Evolutionary conservation across 192 early-diverging fungal species (phyloP).

Genomic region (Gryganskiella cystojenkinii): DNA sequence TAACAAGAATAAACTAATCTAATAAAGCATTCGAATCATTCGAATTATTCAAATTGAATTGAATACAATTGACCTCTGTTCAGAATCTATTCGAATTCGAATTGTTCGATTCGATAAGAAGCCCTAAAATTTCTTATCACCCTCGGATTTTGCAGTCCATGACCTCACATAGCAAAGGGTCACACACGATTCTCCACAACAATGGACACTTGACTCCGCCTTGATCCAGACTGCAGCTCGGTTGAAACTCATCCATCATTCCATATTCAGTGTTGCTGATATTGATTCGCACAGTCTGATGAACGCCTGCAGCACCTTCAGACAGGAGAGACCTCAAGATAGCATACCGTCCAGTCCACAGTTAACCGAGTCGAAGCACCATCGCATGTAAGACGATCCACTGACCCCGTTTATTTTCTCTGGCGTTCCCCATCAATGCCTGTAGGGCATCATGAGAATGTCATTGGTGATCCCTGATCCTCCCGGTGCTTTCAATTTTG

Average conservation of each 20-base stretch:
- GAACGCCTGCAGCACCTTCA: slow-evolving; percentile 14
- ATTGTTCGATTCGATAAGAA: too few species aligned
- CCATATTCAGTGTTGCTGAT: slow-evolving; percentile 20
- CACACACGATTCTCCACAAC: slow-evolving; percentile 17
- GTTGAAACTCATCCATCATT: slow-evolving; percentile 11
- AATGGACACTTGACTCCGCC: slow-evolving; percentile 36
- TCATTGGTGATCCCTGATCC: too few species aligned
- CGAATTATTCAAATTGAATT: too few species aligned
- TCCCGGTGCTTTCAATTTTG: not conserved
- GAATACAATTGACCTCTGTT: too few species aligned
- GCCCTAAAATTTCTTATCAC: not conserved
- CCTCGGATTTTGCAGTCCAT: not conserved
- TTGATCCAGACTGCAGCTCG: slow-evolving; percentile 32
- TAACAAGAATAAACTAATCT: too few species aligned
- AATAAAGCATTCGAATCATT: too few species aligned
- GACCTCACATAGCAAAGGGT: slow-evolving; percentile 8
- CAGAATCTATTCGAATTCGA: too few species aligned
- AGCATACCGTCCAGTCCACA: slow-evolving; percentile 18
- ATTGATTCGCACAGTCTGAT: slow-evolving; percentile 12
- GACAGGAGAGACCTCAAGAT: not conserved
- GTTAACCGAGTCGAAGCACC: slow-evolving; percentile 31
- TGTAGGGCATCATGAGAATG: slow-evolving; percentile 9
- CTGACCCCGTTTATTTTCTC: slow-evolving; percentile 14
- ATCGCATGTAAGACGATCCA: slow-evolving; percentile 32
- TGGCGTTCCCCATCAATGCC: slow-evolving; percentile 14